Base-by-base conservation (phyloP, 768 basidiomycete species). In the Pleurotus djamor region DNA sequence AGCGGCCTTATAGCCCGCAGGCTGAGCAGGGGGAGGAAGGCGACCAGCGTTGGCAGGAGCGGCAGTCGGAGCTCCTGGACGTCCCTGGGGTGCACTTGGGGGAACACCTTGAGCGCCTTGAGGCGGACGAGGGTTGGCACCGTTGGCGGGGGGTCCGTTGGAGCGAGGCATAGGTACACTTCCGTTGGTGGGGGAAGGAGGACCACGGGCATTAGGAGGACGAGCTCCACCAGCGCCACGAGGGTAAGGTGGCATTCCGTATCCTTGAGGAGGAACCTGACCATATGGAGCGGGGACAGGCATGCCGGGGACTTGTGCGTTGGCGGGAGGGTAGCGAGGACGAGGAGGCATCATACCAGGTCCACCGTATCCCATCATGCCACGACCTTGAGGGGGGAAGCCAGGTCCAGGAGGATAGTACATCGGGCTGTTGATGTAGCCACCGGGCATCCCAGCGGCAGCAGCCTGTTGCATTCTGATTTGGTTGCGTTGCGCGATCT, bases 401-500 rank as follows among this genome's bases (percentile, higher is more conserved):
- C 85, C 80, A 65, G 88, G 85, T 52, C 92, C 85, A 68, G 93
- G 83, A 61, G 91, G 85, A 71, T 92, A 94, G 80, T 92, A 94
- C 81, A 94, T 87, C 43, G 92, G 92, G 13, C 84, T 83, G 68
- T 88, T 86, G 79, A 96, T 84, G 81, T 92, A 91, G 61, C 89
- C 87, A 63, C 86, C 84, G 56, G 93, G 90, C 60, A 96, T 81
- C 52, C 82, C 92, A 64, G 91, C 89, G 48, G 92, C 92, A 61
- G 91, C 93, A 62, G 92, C 91, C 80, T 98, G 96, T 70, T 96
- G 94, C 85, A 96, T 89, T 63, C 96, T 84, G 72, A 96, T 94
- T 77, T 98, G 94, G 77, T 94, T 92, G 72, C 97, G 94, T 77
- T 98, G 95, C 63, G 94, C 94, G 70, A 98, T 96, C 82, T 98